Evolutionary conservation across 139 green algal species (phyloP), one percentile per base, ranked within the genome.

Genomic region (Chlamydomonas sphaeroides): DNA sequence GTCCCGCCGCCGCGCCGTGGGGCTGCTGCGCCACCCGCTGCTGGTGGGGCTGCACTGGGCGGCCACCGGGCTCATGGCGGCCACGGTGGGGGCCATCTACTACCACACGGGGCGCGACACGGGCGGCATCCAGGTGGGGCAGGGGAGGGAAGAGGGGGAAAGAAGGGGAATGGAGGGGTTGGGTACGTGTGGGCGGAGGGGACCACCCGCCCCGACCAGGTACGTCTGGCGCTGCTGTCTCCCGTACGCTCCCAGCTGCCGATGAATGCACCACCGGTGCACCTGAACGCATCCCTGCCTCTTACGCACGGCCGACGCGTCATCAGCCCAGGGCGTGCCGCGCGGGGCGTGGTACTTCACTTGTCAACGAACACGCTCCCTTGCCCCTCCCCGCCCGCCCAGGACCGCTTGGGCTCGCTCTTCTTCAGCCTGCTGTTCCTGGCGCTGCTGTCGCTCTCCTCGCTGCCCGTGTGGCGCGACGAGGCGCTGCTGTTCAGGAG

Each of bases 401-500:
- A 95, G 89, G 91, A 93, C 77, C 89, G 92, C 38, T 88, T 94
- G 49, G 92, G 90, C 53, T 66, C 79, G 20, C 86, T 95, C 8
- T 94, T 93, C 84, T 95, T 95, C 87, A 89, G 91, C 65, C 57
- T 92, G 21, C 79, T 94, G 32, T 95, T 92, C 88, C 88, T 94
- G 75, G 65, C 80, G 26, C 87, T 95, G 23, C 90, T 90, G 48
- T 87, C 83, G n/a, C 86, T 95, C 49, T 88, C 81, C 59, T 92
- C 88, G 1, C 78, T 95, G 80, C 92, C 92, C 36, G 75, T 95
- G 23, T 95, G 92, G 92, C 57, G 85, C 8, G 86, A 92, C 61
- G 89, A 94, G 57, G 84, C 90, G 21, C 84, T 93, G 53, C 85
- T 96, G 14, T 96, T 96, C 86, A 85, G 93, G 83, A 71, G 90